Base-by-base conservation (phyloP, 2,329 filamentous ascomycete species). In the Colletotrichum agaves region DNA sequence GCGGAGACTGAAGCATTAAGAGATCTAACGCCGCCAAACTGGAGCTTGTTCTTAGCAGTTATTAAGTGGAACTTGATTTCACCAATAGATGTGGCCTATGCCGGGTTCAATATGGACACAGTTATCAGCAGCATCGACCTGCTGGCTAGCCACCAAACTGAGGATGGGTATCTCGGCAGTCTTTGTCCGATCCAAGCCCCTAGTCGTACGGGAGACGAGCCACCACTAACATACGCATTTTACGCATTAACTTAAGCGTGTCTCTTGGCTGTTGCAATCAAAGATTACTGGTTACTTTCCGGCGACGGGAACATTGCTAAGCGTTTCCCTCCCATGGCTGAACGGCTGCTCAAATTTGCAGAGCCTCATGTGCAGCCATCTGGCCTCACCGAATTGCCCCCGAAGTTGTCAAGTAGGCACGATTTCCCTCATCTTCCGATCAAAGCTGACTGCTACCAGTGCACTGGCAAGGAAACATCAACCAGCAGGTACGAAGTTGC, bases 181-280 rank as follows among this genome's bases (percentile, higher is more conserved):
- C 5, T 69, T 2, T 69, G 66, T 44, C 61, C 62, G 6, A 66
- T 66, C 8, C 62, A 66, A 17, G 56, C 66, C 0, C 66, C 62
- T 5, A 8, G 57, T 10, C 62, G 66, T 23, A 15, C 12, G 4
- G 66, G 39, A 3, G 21, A 53, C 3, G 62, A 57, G 8, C 41
- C 56, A 35, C 66, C 62, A 11, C 66, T 57, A 7, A 61, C 62
- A 6, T 66, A 69, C 37, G 66, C 62, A 17, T 69, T 66, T 15
- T 61, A 69, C 50, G 66, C 66, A 5, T 56, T 69, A 27, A 69
- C 66, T 0, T 69, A 69, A 2, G 66, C 66, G 10, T 27, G 61
- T 5, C 52, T 69, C 3, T 31, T 69, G 17, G 44, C 53, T 2
- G 66, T 69, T 15, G 63, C 62, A 10, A 37, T 49, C 50, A 69